Evolutionary conservation across 169 alveolate species (phyloP).

Genomic region (Cystoisospora suis): DNA sequence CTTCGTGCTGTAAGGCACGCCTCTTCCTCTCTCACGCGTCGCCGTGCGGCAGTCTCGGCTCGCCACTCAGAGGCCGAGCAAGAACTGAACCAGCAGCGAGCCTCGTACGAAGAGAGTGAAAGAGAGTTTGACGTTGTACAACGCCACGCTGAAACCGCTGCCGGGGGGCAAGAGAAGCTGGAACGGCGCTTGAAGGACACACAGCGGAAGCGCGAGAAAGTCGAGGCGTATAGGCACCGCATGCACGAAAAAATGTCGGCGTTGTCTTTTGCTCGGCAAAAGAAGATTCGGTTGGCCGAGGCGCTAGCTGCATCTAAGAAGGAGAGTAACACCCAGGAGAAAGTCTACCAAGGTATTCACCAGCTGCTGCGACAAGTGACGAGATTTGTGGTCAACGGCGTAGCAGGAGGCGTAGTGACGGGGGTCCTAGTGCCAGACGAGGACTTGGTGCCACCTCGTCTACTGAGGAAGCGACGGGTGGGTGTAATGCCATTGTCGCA

Average conservation of each 20-base stretch:
- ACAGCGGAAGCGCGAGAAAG: not conserved
- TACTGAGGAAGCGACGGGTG: not conserved
- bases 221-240: not conserved
- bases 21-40: not conserved
- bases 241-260: not conserved
- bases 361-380: not conserved
- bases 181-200: slow-evolving; percentile 2
- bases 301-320: not conserved
- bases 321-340: not conserved
- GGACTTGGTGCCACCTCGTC: not conserved
- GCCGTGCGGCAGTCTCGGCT: not conserved
- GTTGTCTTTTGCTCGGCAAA: not conserved
- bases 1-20: not conserved
- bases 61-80: not conserved
- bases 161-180: slow-evolving; percentile 17
- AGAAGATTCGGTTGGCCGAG: not conserved
- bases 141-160: not conserved
- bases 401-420: not conserved
- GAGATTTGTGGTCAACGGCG: not conserved
- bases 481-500: no score
- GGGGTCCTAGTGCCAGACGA: not conserved
- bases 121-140: not conserved
- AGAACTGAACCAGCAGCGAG: no score
- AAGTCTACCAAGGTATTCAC: not conserved
- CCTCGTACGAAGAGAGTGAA: not conserved